Evolutionary conservation across 2,329 filamentous ascomycete genomes (phyloP).

Genomic region (Dothideomycetes sp.): DNA sequence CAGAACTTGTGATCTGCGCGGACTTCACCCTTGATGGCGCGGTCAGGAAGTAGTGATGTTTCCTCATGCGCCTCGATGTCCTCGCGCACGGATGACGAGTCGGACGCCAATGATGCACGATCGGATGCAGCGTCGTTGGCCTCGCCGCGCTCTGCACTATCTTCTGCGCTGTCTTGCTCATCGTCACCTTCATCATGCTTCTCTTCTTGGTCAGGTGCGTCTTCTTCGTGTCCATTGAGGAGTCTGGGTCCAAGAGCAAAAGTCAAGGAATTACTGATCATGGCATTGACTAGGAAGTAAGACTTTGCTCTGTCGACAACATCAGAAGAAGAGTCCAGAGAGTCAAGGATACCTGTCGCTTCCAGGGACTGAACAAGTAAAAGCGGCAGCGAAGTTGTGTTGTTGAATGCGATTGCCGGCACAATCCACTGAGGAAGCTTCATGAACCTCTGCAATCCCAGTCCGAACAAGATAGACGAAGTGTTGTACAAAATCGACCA

Average conservation of each 20-base stretch:
- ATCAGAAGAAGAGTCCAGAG: slow-evolving; percentile 30
- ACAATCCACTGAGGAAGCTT: slow-evolving; percentile 43
- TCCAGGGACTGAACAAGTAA: slow-evolving; percentile 42
- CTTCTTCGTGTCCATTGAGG: slow-evolving; percentile 37
- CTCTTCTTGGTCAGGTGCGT: slow-evolving; percentile 22
- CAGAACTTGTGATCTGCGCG: slow-evolving; percentile 23
- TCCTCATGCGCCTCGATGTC: slow-evolving; percentile 29
- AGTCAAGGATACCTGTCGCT: slow-evolving; percentile 45
- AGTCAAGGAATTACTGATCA: slow-evolving; percentile 51
- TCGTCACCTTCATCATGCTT: slow-evolving; percentile 13
- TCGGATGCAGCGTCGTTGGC: slow-evolving; percentile 9
- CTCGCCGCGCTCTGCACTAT: slow-evolving; percentile 17
- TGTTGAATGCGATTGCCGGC: slow-evolving; percentile 46
- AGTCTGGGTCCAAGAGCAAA: slow-evolving; percentile 53
- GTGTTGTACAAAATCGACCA: slow-evolving; percentile 42
- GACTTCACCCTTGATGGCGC: slow-evolving; percentile 19
- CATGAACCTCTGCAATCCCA: slow-evolving; percentile 22
- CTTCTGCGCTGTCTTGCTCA: slow-evolving; percentile 19
- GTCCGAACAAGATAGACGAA: slow-evolving; percentile 37
- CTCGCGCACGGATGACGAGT: slow-evolving; percentile 5
- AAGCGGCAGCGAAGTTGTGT: slow-evolving; percentile 44
- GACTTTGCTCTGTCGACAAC: slow-evolving; percentile 50
- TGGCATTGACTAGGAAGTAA: slow-evolving; percentile 56
- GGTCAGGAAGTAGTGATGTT: slow-evolving; percentile 40
- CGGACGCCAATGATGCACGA: not conserved